These are phyloP conservation scores for Camillea tinctor DNA, from an alignment of 2,329 filamentous ascomycete species.

Conservation along the genomic window DNA sequence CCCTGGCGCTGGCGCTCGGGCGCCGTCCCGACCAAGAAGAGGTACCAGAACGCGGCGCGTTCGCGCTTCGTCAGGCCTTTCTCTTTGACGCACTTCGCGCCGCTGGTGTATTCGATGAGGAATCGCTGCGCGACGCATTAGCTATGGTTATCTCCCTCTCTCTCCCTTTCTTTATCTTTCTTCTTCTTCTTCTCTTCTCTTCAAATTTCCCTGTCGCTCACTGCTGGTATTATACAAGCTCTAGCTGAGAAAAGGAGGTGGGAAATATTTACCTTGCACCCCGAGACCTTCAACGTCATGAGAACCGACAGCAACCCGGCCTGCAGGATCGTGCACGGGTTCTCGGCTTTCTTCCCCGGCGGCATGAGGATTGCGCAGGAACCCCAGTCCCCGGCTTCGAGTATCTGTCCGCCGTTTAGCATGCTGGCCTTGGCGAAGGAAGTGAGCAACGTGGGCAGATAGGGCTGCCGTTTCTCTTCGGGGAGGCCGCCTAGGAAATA, in stretches of 20 bases:
- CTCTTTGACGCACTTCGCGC: conserved; percentile 7
- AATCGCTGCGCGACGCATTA: not conserved
- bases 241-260: not conserved
- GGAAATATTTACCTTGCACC: not conserved
- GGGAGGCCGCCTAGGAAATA: conserved; percentile 12
- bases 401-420: conserved; percentile 8
- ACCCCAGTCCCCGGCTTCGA: conserved; percentile 9
- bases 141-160: not conserved
- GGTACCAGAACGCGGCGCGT: conserved; percentile 7
- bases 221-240: too few species aligned
- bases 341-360: conserved; percentile 6
- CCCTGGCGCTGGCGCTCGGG: conserved; percentile 9
- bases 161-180: too few species aligned
- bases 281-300: not conserved
- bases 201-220: too few species aligned
- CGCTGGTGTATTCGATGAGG: conserved; percentile 5
- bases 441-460: not conserved
- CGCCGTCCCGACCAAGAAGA: conserved; percentile 12
- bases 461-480: conserved; percentile 1
- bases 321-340: conserved; percentile 4
- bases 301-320: conserved; percentile 1
- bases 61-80: conserved; percentile 11
- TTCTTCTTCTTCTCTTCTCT: too few species aligned
- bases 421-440: conserved; percentile 3
- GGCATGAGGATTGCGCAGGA: conserved; percentile 10